These are phyloP conservation scores for Guadua angustifolia DNA, from an alignment of 176 grass and related monocot species.

Conservation along the genomic window DNA sequence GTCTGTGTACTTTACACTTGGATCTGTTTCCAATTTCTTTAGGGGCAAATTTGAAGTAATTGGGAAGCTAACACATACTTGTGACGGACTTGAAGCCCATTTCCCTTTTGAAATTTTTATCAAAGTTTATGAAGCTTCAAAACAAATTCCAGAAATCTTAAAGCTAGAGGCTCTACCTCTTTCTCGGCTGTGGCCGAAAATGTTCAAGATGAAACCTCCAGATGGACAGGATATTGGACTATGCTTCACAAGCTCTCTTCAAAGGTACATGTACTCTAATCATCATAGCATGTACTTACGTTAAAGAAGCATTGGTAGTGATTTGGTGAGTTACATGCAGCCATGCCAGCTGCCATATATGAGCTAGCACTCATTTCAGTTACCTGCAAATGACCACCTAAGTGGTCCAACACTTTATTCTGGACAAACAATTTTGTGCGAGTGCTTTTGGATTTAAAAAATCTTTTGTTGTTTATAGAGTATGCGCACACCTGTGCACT, in stretches of 20 bases:
- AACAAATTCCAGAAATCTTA: constrained; percentile 59
- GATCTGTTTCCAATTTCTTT: constrained; percentile 23
- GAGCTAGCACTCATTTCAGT: not conserved
- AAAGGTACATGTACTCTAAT: constrained; percentile 46
- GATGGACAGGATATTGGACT: constrained; percentile 67
- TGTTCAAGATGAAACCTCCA: constrained; percentile 59
- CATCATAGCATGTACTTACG: not conserved
- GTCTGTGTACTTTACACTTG: constrained; percentile 12
- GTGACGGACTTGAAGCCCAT: constrained; percentile 62
- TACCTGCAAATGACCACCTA: not conserved
- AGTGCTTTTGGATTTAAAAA: not conserved
- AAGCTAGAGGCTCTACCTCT: constrained; percentile 64
- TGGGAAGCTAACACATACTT: constrained; percentile 45
- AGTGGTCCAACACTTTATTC: not conserved
- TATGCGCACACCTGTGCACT: not conserved
- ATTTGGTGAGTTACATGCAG: constrained; percentile 6
- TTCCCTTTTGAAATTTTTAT: constrained; percentile 47
- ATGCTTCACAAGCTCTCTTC: constrained; percentile 53
- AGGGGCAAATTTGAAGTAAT: constrained; percentile 73
- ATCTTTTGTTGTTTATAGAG: not conserved
- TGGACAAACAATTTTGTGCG: not conserved
- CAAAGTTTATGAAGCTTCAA: constrained; percentile 61
- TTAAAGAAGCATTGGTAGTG: not conserved
- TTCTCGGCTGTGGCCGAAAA: constrained; percentile 60
- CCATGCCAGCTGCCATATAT: not conserved